phyloP scores from a whole-genome alignment of 2,329 filamentous ascomycete genomes.

The Ascochyta rabiei region DNA sequence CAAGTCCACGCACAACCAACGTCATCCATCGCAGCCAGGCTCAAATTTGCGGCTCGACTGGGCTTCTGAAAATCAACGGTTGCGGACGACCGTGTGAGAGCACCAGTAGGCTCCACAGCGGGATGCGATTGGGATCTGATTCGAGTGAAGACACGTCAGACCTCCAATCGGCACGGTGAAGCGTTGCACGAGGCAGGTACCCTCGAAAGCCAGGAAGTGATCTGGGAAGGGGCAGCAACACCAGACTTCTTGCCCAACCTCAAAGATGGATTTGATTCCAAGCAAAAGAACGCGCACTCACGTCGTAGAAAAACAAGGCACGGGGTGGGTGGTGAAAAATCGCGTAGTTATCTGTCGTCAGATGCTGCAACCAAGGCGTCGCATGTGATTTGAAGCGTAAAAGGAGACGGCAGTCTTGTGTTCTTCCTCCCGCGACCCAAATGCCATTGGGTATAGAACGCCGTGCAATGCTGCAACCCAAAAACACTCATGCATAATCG shows the following conservation, averaged over 20 bases:
- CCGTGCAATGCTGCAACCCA: constrained; percentile 17
- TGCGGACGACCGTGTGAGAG: not conserved
- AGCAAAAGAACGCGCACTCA: too few relatives aligned
- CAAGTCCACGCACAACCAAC: constrained; percentile 8
- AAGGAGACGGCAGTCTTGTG: constrained; percentile 7
- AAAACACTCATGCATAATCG: constrained; percentile 13
- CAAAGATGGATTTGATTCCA: too few relatives aligned
- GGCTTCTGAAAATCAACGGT: not conserved
- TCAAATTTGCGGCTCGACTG: constrained; percentile 5
- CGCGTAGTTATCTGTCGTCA: constrained; percentile 9
- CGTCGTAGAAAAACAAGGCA: not conserved
- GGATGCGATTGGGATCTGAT: not conserved
- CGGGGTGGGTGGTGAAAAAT: not conserved
- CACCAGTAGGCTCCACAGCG: not conserved
- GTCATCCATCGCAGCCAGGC: constrained; percentile 15
- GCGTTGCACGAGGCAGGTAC: constrained; percentile 10
- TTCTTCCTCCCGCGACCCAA: constrained; percentile 10
- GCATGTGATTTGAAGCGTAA: constrained; percentile 1
- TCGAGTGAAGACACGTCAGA: not conserved
- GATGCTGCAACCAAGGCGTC: constrained; percentile 5
- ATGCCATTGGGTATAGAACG: constrained; percentile 18
- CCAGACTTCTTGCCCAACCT: not conserved
- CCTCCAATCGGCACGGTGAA: constrained; percentile 1
- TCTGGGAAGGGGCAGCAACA: not conserved
- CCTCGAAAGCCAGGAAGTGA: not conserved